Evolutionary conservation across 2,329 filamentous ascomycete species (phyloP).

Genomic region (Geosmithia putterillii): DNA sequence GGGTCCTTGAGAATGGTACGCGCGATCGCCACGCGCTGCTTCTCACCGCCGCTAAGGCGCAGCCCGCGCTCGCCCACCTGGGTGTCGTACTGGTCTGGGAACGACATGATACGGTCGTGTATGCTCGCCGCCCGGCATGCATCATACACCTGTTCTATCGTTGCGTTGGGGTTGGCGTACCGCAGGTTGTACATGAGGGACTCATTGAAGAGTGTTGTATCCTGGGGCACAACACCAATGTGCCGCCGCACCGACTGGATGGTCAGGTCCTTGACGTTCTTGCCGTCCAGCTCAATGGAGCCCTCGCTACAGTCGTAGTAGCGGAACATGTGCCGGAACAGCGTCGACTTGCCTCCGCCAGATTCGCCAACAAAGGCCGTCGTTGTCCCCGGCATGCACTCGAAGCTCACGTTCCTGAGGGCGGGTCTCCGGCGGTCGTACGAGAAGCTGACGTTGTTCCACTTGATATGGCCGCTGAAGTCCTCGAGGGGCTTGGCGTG

Average conservation of each 20-base stretch:
- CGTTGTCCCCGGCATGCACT: constrained; percentile 78
- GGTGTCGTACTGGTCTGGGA: constrained; percentile 79
- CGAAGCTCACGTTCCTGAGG: constrained; percentile 71
- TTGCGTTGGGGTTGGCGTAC: constrained; percentile 73
- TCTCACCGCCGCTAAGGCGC: constrained; percentile 79
- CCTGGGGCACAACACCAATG: constrained; percentile 94
- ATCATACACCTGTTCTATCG: constrained; percentile 68
- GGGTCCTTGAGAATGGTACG: constrained; percentile 88
- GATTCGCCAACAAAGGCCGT: constrained; percentile 95
- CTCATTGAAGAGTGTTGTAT: constrained; percentile 92
- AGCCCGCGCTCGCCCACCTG: constrained; percentile 86
- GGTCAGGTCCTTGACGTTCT: constrained; percentile 72
- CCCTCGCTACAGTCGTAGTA: constrained; percentile 85
- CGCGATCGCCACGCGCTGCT: constrained; percentile 87
- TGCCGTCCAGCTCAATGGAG: constrained; percentile 71
- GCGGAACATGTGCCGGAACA: constrained; percentile 90
- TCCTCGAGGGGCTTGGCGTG: constrained; percentile 47
- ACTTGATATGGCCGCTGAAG: constrained; percentile 73
- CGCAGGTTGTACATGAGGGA: constrained; percentile 88
- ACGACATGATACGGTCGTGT: constrained; percentile 80
- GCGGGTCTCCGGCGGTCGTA: constrained; percentile 84
- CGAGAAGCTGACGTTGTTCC: constrained; percentile 80
- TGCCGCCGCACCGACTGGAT: constrained; percentile 86
- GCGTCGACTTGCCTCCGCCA: constrained; percentile 90
- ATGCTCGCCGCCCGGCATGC: constrained; percentile 83